Evolutionary conservation across 129 eudicot species (phyloP).

Genomic region (Helichrysum umbraculigerum): DNA sequence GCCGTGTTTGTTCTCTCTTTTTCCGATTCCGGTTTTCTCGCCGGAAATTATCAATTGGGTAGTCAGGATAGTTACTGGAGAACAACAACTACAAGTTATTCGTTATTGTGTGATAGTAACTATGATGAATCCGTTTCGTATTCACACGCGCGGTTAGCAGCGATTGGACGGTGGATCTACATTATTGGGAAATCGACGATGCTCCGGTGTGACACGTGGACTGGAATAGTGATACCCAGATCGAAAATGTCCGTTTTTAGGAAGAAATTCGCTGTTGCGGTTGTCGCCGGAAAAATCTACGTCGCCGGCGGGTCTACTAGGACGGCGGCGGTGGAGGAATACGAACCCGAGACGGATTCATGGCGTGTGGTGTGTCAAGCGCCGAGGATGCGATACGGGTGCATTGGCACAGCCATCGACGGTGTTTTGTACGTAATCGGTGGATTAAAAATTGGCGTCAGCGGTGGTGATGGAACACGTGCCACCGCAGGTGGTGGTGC

Average conservation of each 20-base stretch:
- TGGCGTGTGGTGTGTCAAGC: conserved; percentile 75
- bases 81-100: conserved; percentile 21
- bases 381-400: conserved; percentile 78
- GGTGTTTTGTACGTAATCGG: conserved; percentile 79
- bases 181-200: conserved; percentile 52
- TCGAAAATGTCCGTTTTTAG: conserved; percentile 54
- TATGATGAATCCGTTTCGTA: conserved; percentile 20
- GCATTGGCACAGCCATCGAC: conserved; percentile 62
- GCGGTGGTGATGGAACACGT: conserved; percentile 29
- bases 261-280: conserved; percentile 76
- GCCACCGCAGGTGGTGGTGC: conserved; percentile 35
- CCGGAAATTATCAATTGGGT: conserved; percentile 34
- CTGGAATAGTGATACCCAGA: conserved; percentile 36
- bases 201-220: conserved; percentile 76
- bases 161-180: conserved; percentile 58
- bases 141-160: conserved; percentile 52
- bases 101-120: conserved; percentile 8
- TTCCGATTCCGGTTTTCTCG: conserved; percentile 36
- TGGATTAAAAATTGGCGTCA: conserved; percentile 54
- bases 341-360: conserved; percentile 46
- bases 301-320: conserved; percentile 73
- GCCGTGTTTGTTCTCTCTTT: conserved; percentile 60
- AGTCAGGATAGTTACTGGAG: conserved; percentile 45
- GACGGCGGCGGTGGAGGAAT: conserved; percentile 69
- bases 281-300: conserved; percentile 53